Base-by-base conservation (phyloP, 2,329 filamentous ascomycete species). In the Sporothrix variecibatus region DNA sequence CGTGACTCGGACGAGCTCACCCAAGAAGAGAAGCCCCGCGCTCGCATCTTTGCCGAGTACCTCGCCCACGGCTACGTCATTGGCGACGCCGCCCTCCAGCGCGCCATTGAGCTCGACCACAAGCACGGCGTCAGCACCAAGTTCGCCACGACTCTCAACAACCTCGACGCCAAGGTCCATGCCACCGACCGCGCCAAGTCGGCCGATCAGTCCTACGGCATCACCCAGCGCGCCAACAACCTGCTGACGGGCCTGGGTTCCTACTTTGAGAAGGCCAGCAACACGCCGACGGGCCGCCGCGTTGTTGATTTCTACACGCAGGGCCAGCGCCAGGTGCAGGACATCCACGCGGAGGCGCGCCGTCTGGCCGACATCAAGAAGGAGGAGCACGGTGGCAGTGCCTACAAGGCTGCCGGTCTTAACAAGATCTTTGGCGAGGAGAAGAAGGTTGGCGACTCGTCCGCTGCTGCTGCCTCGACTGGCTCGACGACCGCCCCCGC, bases 1-100 rank as follows among this genome's bases (percentile, higher is more conserved):
- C 86, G 86, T 75, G 87, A 89, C 81, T 84, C 84, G 71, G 87
- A 94, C 79, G 90, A 94, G 78, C 91, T 98, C 79, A 90, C 92
- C 17, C 96, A 99, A 82, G 96, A 99, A 84, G 94, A 98, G 87
- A 99, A 99, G 88, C 96, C 96, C 20, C 93, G 95, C 79, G 90
- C 93, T 56, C 94, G 96, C 79, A 97, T 99, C 82, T 84, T 98
- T 70, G 96, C 96, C 77, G 96, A 99, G 86, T 98, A 98, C 84
- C 92, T 99, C 46, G 95, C 96, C 12, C 94, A 98, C 80, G 96
- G 96, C 78, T 99, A 99, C 85, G 89, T 91, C 53, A 87, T 98
- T 77, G 94, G 89, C 40, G 89, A 91, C 74, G 86, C 83, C 38
- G 93, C 93, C 70, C 91, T 97, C 78, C 89, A 96, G 85, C 89